These are phyloP conservation scores for Cubamyces sp. DNA, from an alignment of 768 basidiomycete genomes.

Conservation along the genomic window DNA sequence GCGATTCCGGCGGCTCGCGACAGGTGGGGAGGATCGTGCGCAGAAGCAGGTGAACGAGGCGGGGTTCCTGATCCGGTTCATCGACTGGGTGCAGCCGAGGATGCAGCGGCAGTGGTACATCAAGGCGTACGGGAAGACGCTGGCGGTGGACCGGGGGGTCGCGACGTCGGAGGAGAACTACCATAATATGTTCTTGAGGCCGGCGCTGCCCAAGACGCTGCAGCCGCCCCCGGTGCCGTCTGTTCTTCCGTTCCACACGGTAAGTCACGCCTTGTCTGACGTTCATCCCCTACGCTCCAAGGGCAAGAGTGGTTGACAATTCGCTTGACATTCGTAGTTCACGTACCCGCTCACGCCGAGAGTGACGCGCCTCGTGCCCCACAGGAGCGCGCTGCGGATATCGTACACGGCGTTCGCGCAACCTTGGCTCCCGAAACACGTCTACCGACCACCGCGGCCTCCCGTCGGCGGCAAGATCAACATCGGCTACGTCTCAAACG, in stretches of 20 bases:
- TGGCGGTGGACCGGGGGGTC: slow-evolving; percentile 25
- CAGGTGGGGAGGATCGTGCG: slow-evolving; percentile 27
- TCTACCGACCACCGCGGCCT: slow-evolving; percentile 45
- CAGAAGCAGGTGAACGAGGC: slow-evolving; percentile 40
- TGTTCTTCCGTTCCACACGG: slow-evolving; percentile 55
- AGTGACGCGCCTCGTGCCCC: slow-evolving; percentile 48
- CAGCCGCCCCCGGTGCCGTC: slow-evolving; percentile 41
- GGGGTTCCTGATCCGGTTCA: slow-evolving; percentile 48
- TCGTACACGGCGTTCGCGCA: slow-evolving; percentile 47
- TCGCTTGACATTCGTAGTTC: slow-evolving; percentile 38
- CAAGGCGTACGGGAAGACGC: slow-evolving; percentile 38
- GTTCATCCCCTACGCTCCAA: not conserved
- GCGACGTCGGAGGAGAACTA: slow-evolving; percentile 16
- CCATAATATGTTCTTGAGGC: slow-evolving; percentile 25
- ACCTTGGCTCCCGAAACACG: slow-evolving; percentile 44
- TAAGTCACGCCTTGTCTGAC: slow-evolving; percentile 29
- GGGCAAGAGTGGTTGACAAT: too few relatives aligned
- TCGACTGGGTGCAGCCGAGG: slow-evolving; percentile 47
- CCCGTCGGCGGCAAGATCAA: slow-evolving; percentile 46
- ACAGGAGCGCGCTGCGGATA: slow-evolving; percentile 50
- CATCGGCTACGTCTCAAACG: slow-evolving; percentile 53
- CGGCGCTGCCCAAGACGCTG: slow-evolving; percentile 30
- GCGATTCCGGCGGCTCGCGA: slow-evolving; percentile 37
- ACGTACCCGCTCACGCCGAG: slow-evolving; percentile 48
- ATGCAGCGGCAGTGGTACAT: slow-evolving; percentile 50